A percentile compares a stretch with the other conserved stretches of the same genome.
phyloP scores from a whole-genome alignment of 2,329 filamentous ascomycete species.

The Hypoxylon sp. region DNA sequence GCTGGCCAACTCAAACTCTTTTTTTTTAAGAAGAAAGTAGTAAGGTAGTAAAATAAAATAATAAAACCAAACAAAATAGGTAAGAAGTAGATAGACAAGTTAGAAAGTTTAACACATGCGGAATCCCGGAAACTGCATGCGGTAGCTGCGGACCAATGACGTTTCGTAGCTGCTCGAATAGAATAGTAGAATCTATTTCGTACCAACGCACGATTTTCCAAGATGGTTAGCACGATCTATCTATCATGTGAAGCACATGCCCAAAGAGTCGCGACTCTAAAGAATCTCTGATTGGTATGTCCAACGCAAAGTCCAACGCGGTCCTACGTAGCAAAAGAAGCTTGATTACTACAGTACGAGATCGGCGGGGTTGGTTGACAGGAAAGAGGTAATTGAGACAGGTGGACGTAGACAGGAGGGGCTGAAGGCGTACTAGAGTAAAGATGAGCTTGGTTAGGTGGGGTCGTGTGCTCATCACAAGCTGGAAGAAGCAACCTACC shows the following conservation, averaged over 20 bases:
- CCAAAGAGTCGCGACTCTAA: conserved; percentile 4
- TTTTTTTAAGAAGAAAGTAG: conserved; percentile 11
- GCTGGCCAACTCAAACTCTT: conserved; percentile 11
- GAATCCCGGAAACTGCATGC: conserved; percentile 30
- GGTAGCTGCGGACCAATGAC: conserved; percentile 39
- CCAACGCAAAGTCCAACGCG: conserved; percentile 3
- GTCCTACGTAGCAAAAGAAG: too few relatives aligned
- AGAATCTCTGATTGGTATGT: conserved; percentile 24
- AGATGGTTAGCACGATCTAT: conserved; percentile 17
- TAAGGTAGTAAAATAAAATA: too few relatives aligned
- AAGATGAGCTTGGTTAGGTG: conserved; percentile 30
- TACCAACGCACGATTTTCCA: conserved; percentile 25
- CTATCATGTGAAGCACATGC: conserved; percentile 10
- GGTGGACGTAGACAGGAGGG: conserved; percentile 11
- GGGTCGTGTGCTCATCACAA: conserved; percentile 22
- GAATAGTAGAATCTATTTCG: too few relatives aligned
- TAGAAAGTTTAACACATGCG: conserved; percentile 28
- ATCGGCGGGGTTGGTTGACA: conserved; percentile 9
- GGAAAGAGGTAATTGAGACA: neutral
- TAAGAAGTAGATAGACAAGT: too few relatives aligned
- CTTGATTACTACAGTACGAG: conserved; percentile 11
- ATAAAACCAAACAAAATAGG: too few relatives aligned
- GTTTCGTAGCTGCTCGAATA: conserved; percentile 24
- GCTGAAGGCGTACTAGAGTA: too few relatives aligned
- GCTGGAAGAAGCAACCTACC: too few relatives aligned